Evolutionary conservation across 768 basidiomycete species (phyloP), one percentile per base, ranked within the genome.

Genomic region (Lyophyllum semitale): DNA sequence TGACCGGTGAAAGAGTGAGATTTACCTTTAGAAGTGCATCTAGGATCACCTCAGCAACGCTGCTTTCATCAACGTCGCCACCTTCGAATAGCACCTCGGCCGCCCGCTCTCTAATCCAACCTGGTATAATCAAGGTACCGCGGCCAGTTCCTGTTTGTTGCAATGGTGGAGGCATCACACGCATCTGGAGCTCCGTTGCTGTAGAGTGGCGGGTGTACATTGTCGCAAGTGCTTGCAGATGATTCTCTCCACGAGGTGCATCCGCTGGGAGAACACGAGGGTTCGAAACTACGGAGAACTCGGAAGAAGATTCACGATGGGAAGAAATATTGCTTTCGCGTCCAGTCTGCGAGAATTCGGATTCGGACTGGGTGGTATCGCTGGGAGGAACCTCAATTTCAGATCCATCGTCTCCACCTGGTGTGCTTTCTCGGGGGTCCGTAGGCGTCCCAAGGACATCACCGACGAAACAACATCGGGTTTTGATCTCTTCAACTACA

Each of bases 71-170:
- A 9, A 93, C 86, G 61, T 95, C 93, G 6, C 91, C 92, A 1
- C 88, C 87, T 66, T 93, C 91, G 58, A 97, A 98, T 9, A 98
- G 73, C 5, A 96, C 81, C 69, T 98, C 97, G 1, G 95, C 86
- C 1, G 89, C 89, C 13, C 95, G 80, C 68, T 98, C 96, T 40
- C 96, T 74, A 37, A 99, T 80, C 97, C 97, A 99, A 2, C 96
- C 96, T 1, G 96, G 96, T 41, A 98, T 83, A 42, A 91, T 77
- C 43, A 97, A 69, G 0, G 88, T 93, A 0, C 91, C 93, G 8
- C 80, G 74, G 2, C 91, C 91, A 1, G 88, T 88, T 0, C 89
- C 88, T 12, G 77, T 73, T 61, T 85, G 87, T 63, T 89, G 88
- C 12, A 81, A 75, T 2, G 72, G 66, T 7, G 91, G 88, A 26